Base-by-base conservation (phyloP, 495 filamentous ascomycete genomes). In the Penicillium ucsense region DNA sequence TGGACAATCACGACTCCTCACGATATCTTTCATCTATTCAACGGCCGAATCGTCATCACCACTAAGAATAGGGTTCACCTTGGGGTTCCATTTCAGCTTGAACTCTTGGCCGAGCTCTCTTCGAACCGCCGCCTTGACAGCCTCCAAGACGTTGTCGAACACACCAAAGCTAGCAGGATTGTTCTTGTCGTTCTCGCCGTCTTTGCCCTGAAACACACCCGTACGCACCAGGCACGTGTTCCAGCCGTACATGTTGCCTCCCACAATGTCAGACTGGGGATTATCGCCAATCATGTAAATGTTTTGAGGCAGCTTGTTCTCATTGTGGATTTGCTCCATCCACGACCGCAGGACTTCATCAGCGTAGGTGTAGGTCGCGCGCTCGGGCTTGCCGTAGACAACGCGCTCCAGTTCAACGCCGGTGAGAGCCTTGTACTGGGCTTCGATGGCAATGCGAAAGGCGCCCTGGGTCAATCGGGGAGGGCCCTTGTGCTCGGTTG, bases 241-340 rank as follows among this genome's bases (percentile, higher is more conserved):
- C 85, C 85, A 88, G 46, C 83, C 82, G 67, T 89, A 85, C 74
- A 83, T 83, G 70, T 88, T 88, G 46, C 84, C 84, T 50, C 85
- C 83, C 53, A 86, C 72, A 60, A 89, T 88, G 60, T 88, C 84
- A 31, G 82, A 85, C 31, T 82, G 82, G 11, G 83, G 85, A 68
- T 88, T 88, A 67, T 89, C 85, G 53, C 85, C 85, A 35, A 89
- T 68, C 85, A 89, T 89, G 76, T 89, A 88, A 60, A 88, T 68
- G 65, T 88, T 86, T 55, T 79, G 56, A 6, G 84, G 85, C 3
- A 89, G 67, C 35, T 64, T 68, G 66, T 83, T 78, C 62, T 87
- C 82, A 63, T 80, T 80, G 67, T 88, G 84, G 55, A 89, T 75
- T 59, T 78, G 62, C 45, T 85, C 82, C 83, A 87, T 87, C 85